Percentiles rank a stretch among this genome's conserved stretches.
These are phyloP conservation scores for Tolypocladium ophioglossoides DNA, from an alignment of 2,329 filamentous ascomycete genomes.

Conservation along the genomic window DNA sequence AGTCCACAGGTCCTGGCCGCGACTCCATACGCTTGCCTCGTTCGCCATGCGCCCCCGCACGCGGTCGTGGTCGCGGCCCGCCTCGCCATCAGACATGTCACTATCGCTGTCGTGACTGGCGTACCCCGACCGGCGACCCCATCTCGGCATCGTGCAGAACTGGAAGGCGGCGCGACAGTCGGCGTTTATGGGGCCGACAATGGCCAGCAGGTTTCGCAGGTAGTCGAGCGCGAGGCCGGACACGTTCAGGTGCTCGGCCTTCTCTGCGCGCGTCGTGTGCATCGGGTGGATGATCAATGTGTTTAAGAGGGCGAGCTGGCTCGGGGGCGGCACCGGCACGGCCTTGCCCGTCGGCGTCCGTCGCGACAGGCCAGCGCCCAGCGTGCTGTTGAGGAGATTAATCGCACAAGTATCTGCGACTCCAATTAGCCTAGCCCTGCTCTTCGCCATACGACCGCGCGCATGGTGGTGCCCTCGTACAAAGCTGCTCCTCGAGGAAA, in stretches of 20 bases:
- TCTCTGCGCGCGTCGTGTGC: conserved; percentile 62
- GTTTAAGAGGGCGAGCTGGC: conserved; percentile 65
- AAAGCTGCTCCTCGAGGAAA: conserved; percentile 66
- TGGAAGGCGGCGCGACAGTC: conserved; percentile 61
- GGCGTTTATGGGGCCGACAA: conserved; percentile 61
- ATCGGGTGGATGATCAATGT: conserved; percentile 75
- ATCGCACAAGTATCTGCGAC: conserved; percentile 35
- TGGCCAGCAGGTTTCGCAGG: conserved; percentile 53
- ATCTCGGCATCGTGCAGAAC: conserved; percentile 36
- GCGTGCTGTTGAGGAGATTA: conserved; percentile 51
- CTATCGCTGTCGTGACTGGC: conserved; percentile 30
- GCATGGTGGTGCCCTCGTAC: conserved; percentile 27
- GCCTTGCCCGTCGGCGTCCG: conserved; percentile 21
- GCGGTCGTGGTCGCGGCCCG: conserved; percentile 37
- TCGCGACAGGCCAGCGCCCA: conserved; percentile 39
- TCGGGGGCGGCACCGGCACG: conserved; percentile 56
- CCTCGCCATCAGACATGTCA: conserved; percentile 27
- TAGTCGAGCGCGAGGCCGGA: conserved; percentile 59
- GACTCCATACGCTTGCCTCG: conserved; percentile 57
- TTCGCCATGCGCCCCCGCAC: conserved; percentile 52
- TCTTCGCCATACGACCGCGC: background rate
- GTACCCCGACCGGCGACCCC: conserved; percentile 21
- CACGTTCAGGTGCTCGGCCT: conserved; percentile 49
- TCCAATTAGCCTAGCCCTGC: background rate
- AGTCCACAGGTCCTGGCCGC: conserved; percentile 82